Percentiles rank a stretch among this genome's conserved stretches.
Evolutionary conservation across 2,329 filamentous ascomycete species (phyloP).

Genomic region (Pestalotiopsis sp.): DNA sequence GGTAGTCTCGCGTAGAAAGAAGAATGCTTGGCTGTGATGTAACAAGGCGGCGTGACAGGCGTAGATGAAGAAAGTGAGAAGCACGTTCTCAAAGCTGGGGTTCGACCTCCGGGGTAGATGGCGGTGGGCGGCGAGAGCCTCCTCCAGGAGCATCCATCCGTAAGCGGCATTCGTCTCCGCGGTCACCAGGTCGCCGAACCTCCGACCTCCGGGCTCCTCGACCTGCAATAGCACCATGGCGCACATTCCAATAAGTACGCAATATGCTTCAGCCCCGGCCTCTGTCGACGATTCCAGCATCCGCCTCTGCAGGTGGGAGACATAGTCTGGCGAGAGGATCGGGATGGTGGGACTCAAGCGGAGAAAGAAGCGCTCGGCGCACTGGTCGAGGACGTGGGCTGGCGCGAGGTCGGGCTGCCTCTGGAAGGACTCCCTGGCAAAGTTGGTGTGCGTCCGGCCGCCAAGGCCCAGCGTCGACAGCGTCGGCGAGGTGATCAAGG

Average conservation of each 20-base stretch:
- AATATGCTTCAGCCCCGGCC: constrained; percentile 34
- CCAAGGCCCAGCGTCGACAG: constrained; percentile 20
- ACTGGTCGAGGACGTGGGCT: constrained; percentile 35
- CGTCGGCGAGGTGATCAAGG: constrained; percentile 14
- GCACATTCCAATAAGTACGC: constrained; percentile 39
- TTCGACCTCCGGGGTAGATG: constrained; percentile 33
- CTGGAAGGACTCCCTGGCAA: constrained; percentile 27
- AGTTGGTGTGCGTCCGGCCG: constrained; percentile 21
- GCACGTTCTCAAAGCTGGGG: constrained; percentile 39
- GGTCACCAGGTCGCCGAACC: constrained; percentile 32
- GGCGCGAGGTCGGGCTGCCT: constrained; percentile 36
- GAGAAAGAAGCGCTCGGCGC: constrained; percentile 40
- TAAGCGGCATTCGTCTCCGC: constrained; percentile 38
- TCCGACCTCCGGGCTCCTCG: constrained; percentile 35
- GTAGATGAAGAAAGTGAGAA: constrained; percentile 46
- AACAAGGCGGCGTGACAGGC: constrained; percentile 43
- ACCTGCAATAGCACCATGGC: constrained; percentile 44
- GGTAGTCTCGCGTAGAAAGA: constrained; percentile 44
- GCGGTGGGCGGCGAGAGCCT: constrained; percentile 36
- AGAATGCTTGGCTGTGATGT: constrained; percentile 46
- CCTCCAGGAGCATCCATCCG: constrained; percentile 39
- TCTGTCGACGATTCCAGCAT: constrained; percentile 23
- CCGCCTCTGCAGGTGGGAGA: constrained; percentile 29
- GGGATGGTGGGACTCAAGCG: constrained; percentile 44
- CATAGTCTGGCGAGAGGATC: constrained; percentile 40